Evolutionary conservation across 306 rosid genomes (phyloP), one percentile per base, ranked within the genome.

Genomic region (Vachellia pachyceras): DNA sequence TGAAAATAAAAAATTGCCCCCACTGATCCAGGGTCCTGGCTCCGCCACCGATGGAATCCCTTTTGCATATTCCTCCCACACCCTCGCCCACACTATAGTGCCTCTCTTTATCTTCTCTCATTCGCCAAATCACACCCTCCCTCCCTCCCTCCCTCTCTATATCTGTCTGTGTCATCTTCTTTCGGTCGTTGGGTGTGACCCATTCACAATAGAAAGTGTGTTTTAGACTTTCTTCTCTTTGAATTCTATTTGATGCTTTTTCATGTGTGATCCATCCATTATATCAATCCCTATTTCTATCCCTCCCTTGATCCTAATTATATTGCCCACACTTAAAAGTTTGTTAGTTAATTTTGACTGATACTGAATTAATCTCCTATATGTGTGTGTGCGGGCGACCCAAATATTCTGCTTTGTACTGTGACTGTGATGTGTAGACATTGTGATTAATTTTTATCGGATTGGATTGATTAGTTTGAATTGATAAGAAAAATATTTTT

Each of bases 61-160:
- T 44, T 67, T 42, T 69, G 84, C 72, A 82, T 87, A 82, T 82
- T 76, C 84, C 75, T 75, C n/a, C 17, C 60, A 78, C 80, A 58
- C 12, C 75, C 86, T 72, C 86, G 76, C 72, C 61, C 49, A 44
- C 65, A 57, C 12, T 61, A 66, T 73, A 52, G 52, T 69, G 42
- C 71, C 23, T 13, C 79, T 77, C 55, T 81, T 12, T 78, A 68
- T 81, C 83, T 44, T 10, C 69, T 47, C 83, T 68, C 23, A 75
- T 75, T 61, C 75, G 67, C 39, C 55, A 60, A 57, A 46, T 40
- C 44, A 9, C 52, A 7, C 55, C 55, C 58, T 29, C 33, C 58
- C 9, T 0, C 10, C 40, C 67, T 5, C n/a, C 14, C 47, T 49
- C 0, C 65, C 5, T 1, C 20, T 18, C 9, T 9, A 22, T 54